Evolutionary conservation across 2,329 filamentous ascomycete species (phyloP), one percentile per base, ranked within the genome.

Genomic region (Talaromyces verruculosus): DNA sequence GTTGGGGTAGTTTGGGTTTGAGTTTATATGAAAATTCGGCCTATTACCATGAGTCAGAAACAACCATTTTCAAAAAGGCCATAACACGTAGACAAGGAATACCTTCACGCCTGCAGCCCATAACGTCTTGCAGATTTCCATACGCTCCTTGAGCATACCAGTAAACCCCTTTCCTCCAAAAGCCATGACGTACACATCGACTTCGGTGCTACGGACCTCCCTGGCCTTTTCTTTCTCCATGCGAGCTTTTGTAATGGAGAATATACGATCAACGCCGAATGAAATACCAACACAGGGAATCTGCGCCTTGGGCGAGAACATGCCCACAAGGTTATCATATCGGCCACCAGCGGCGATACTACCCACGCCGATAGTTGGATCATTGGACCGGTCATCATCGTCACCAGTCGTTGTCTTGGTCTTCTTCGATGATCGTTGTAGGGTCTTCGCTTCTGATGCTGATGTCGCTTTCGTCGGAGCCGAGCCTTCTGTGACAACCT

Each of bases 231-330:
- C 78, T 41, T 85, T 86, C 68, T 87, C 87, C 76, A 92, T 84
- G 59, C 89, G 85, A 13, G 91, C 89, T 78, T 96, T 93, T 69
- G 90, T 92, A 74, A 97, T 93, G 72, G 91, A 92, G 81, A 96
- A 97, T 74, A 98, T 97, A 72, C 94, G 89, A 79, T 98, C 94
- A 59, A 97, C 92, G 64, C 94, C 94, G 75, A 98, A 97, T 1
- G 93, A 97, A 71, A 96, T 91, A 68, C 91, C 91, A 5, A 95
- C 91, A 71, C 91, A 94, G n/a, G 92, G 94, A 65, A 97, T 92
- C 75, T 93, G 89, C 25, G 83, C 86, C 81, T 93, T 94, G 72
- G 89, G 89, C 65, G 88, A 89, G 83, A 97, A 97, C 92, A 97
- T 97, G 80, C 91, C 91, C 5, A 97, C 94, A 3, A 97, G 85